Base-by-base conservation (phyloP, 1,139 yeast species). In the Torulaspora pretoriensis region DNA sequence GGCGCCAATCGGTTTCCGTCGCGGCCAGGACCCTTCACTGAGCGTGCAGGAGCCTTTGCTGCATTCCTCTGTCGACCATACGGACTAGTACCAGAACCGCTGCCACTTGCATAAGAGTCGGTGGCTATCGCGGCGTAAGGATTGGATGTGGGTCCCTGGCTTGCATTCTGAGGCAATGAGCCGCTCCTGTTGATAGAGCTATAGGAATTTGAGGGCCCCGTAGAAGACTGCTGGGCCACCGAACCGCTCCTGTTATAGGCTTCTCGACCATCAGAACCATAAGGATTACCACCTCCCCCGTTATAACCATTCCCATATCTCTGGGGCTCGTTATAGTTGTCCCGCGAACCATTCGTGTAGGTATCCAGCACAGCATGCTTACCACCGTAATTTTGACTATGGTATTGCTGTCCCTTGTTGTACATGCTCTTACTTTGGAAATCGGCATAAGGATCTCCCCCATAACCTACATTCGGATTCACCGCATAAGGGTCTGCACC, bases 401-500 rank as follows among this genome's bases (percentile, higher is more conserved):
- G 25, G 25, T 42, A 12, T 17, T 42, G 24, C 24, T 42, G 22
- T 16, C 28, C 22, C 25, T 19, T 32, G 19, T 40, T 33, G 17
- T 37, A 16, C 17, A 35, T 32, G 35, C 37, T 37, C 8, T 19
- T 34, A 24, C 23, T 31, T 25, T 35, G 39, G 27, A 46, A 35
- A 26, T 30, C 39, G 7, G 45, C 43, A 30, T 43, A 48, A 2
- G 55, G 50, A 31, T 47, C 48, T 22, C 38, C 33, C 9, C 32
- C 36, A 16, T 38, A 33, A 14, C 42, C 29, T 10, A 30, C 42
- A 36, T 42, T 44, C 30, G 50, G 40, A 19, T 51, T 50, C 7
- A 48, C 51, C 17, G 49, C 53, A 46, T 57, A 56, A 4, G 60
- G 60, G 45, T 57, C 63, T 9, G 40, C 25, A 14, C 40, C 45